Base-by-base conservation (phyloP, 768 basidiomycete species). In the Podaxis rugospora region DNA sequence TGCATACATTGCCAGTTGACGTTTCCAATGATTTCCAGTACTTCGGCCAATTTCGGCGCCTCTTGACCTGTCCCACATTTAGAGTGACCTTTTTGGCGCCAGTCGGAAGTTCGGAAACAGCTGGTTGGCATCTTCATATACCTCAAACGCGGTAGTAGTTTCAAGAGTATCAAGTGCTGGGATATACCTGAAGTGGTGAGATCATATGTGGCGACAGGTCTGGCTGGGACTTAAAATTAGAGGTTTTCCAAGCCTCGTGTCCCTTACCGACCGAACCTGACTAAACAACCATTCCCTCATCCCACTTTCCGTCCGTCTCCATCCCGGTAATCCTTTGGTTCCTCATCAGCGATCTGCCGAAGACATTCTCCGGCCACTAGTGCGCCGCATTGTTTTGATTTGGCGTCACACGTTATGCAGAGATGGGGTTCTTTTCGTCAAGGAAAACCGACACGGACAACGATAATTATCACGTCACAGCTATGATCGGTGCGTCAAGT, bases 391-490 rank as follows among this genome's bases (percentile, higher is more conserved):
- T 28, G 39, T 51, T 60, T 55, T 2, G 27, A 13, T 25, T 37
- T 46, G 14, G 13, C 44, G 44, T 42, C 55, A 65, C 55, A 62
- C 72, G 72, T 70, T 72, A 79, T 80, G 79, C 73, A 67, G 71
- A 75, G 58, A 83, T 83, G 82, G 80, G 80, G 44, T 80, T 83
- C 66, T 82, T 83, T 73, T 78, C 78, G 44, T 79, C 80, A 68
- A 73, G 76, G 72, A 82, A 78, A 70, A 65, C 73, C 46, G 77
- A 78, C 67, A 3, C 39, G 35, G 75, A 75, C 65, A 75, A 74
- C 66, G 74, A 76, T 66, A 70, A 69, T 63, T 67, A 72, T 62
- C 67, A 67, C 63, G 60, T 72, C 52, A 66, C 71, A 36, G 58
- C 70, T 51, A 67, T 68, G 46, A 66, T 64, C 40, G 58, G 66